Evolutionary conservation across 2,329 filamentous ascomycete species (phyloP).

Genomic region (Fusarium anthophilum): DNA sequence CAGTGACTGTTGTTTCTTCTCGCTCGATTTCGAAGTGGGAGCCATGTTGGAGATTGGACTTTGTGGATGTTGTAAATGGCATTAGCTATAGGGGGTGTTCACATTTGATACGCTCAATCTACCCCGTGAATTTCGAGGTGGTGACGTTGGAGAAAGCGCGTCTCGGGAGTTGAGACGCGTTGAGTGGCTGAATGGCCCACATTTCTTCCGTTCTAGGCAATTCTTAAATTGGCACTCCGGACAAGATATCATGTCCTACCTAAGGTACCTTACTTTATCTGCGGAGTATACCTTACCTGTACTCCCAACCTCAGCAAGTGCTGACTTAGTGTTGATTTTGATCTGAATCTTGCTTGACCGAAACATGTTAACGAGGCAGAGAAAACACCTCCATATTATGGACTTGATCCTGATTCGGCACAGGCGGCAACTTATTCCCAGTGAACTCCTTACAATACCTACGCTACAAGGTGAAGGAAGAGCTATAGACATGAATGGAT

Average conservation of each 20-base stretch:
- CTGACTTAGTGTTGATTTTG: not conserved
- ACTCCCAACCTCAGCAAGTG: not conserved
- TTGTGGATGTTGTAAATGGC: not conserved
- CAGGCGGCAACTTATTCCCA: not conserved
- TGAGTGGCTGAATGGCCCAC: conserved; percentile 42
- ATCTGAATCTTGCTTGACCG: not conserved
- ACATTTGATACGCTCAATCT: conserved; percentile 1
- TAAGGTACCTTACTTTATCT: too few species aligned
- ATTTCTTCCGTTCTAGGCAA: not conserved
- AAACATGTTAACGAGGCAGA: not conserved
- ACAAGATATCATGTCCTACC: not conserved
- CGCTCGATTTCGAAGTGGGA: conserved; percentile 51
- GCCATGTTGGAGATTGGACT: conserved; percentile 43
- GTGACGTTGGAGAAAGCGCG: conserved; percentile 42
- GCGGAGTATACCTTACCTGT: not conserved
- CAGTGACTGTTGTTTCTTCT: conserved; percentile 81
- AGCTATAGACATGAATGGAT: not conserved
- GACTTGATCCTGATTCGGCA: not conserved
- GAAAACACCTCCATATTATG: not conserved
- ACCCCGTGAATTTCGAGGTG: conserved; percentile 4
- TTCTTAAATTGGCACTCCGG: not conserved
- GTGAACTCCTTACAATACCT: not conserved
- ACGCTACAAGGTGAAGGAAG: not conserved
- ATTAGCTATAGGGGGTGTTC: conserved; percentile 13
- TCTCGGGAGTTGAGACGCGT: conserved; percentile 37